Conservation (phyloP, 495 filamentous ascomycete species). For the Clavariopsis aquatica region DNA sequence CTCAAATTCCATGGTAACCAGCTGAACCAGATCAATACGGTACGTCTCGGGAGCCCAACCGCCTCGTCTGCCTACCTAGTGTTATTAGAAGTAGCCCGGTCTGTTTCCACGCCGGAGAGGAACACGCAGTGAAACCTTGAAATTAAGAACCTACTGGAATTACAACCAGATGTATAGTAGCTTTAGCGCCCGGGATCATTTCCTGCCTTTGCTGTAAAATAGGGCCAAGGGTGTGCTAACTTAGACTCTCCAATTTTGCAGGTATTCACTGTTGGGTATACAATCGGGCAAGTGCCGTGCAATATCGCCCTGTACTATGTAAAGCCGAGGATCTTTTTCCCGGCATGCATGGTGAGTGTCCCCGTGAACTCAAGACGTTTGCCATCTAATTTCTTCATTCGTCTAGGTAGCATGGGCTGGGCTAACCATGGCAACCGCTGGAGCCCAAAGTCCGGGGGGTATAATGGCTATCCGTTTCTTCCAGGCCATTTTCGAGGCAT, state of each 20-base stretch:
- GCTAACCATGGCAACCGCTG: conserved; percentile 62
- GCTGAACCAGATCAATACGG: conserved; percentile 60
- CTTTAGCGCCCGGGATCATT: too few relatives aligned
- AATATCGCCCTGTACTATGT: conserved; percentile 62
- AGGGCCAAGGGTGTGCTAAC: too few relatives aligned
- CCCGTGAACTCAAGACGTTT: neutral
- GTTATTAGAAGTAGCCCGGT: too few relatives aligned
- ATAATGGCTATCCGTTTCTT: conserved; percentile 72
- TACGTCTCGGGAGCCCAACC: too few relatives aligned
- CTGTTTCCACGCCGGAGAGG: too few relatives aligned
- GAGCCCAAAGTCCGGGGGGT: conserved; percentile 50
- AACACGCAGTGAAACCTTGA: too few relatives aligned
- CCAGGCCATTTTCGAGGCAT: conserved; percentile 61
- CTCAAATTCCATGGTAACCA: conserved; percentile 59
- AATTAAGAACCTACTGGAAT: too few relatives aligned
- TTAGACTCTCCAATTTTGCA: too few relatives aligned
- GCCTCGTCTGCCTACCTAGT: too few relatives aligned
- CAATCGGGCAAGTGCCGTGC: conserved; percentile 51
- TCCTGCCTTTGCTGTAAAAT: too few relatives aligned
- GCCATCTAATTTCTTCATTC: neutral
- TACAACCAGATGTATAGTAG: too few relatives aligned
- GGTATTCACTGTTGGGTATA: conserved; percentile 49
- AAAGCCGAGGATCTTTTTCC: conserved; percentile 61
- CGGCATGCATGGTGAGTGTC: conserved; percentile 54
- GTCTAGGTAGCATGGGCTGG: conserved; percentile 54